Evolutionary conservation across 805 yeast genomes (phyloP), one percentile per base, ranked within the genome.

Genomic region (Pichia heedii): DNA sequence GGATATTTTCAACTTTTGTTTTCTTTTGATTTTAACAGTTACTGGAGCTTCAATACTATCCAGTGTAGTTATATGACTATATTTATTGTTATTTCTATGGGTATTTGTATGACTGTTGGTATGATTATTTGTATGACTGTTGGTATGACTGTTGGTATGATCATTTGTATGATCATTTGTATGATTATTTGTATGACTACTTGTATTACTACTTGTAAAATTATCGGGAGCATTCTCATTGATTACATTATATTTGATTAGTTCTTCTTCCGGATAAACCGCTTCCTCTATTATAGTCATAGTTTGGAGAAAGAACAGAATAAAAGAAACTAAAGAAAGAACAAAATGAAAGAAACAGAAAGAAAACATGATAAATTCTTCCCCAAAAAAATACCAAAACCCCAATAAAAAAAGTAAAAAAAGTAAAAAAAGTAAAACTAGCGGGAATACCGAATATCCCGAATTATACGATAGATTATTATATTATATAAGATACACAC

Each of bases 1-100:
- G 33, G 54, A 56, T 2, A 61, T 49, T 37, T 51, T 58, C 27
- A 56, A 51, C 19, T 51, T 52, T 3, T 50, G 50, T 74, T 84
- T 41, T 47, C 43, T 46, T 42, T 44, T 46, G 21, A 45, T 42
- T 34, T 43, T 47, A 27, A 49, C 46, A 18, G 40, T 36, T 12
- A 6, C 30, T 9, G 11, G 35, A 22, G 16, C 20, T n/a, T 29
- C 21, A 3, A 22, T 34, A 6, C 15, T 20, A 15, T 29, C 22
- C 24, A 36, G 5, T 22, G 18, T 35, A 11, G 27, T 21, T n/a
- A n/a, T n/a, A n/a, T n/a, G n/a, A n/a, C n/a, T n/a, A n/a, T n/a
- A n/a, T n/a, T n/a, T n/a, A n/a, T n/a, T n/a, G n/a, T n/a, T n/a
- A n/a, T n/a, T n/a, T n/a, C n/a, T n/a, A n/a, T n/a, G n/a, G n/a